Conservation (phyloP, 257 asterid genomes). For the Scutellaria barbata region DNA sequence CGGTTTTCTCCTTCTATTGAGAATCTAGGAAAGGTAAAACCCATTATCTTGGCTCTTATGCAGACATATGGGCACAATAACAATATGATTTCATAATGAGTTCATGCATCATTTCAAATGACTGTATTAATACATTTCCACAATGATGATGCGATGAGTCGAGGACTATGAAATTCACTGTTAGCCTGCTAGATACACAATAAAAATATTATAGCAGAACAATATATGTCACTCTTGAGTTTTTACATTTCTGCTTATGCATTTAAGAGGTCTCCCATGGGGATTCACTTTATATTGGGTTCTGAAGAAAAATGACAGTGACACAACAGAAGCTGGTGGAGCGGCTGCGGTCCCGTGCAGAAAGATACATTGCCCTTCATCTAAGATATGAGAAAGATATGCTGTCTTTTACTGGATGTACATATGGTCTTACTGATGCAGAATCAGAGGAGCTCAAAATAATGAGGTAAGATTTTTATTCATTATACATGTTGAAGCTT, state of each 20-base stretch:
- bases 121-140: conserved; percentile 9
- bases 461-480: conserved; percentile 67
- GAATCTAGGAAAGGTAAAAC: conserved; percentile 82
- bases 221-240: conserved; percentile 13
- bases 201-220: conserved; percentile 12
- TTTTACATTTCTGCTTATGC: conserved; percentile 43
- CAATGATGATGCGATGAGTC: not conserved
- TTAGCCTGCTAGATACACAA: conserved; percentile 20
- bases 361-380: conserved; percentile 87
- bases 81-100: conserved; percentile 19
- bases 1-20: conserved; percentile 82
- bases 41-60: conserved; percentile 25
- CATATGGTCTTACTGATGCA: conserved; percentile 74
- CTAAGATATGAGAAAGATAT: conserved; percentile 95
- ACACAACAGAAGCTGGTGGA: conserved; percentile 97
- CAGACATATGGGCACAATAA: conserved; percentile 32
- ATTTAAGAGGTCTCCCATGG: conserved; percentile 66
- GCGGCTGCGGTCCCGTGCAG: conserved; percentile 70
- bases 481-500: conserved; percentile 18
- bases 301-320: conserved; percentile 85
- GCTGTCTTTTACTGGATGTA: conserved; percentile 98
- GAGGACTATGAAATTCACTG: conserved; percentile 14
- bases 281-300: conserved; percentile 68
- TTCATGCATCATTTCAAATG: conserved; percentile 6
- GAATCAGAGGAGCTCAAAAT: conserved; percentile 84